Evolutionary conservation across 176 grass and related monocot species (phyloP).

Genomic region (Eragrostis curvula): DNA sequence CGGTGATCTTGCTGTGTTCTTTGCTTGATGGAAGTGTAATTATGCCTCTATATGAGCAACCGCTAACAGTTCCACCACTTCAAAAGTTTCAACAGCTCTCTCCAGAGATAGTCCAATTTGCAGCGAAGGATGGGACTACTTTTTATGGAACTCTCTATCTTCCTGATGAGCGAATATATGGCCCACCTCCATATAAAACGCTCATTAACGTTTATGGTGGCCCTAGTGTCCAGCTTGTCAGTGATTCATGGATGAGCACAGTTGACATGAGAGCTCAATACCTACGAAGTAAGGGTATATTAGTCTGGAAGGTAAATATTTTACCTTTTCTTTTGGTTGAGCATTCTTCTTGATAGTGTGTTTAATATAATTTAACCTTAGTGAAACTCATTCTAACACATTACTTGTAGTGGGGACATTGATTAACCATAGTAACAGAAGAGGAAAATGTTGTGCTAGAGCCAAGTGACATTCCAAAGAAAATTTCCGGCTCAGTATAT

Average conservation of each 20-base stretch:
- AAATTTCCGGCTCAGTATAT: neutral
- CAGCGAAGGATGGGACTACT: constrained; percentile 74
- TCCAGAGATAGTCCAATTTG: constrained; percentile 86
- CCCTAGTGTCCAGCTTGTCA: constrained; percentile 87
- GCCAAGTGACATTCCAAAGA: constrained; percentile 16
- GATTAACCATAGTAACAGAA: constrained; percentile 10
- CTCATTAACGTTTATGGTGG: constrained; percentile 91
- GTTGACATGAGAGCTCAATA: constrained; percentile 99
- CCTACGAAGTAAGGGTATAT: constrained; percentile 86
- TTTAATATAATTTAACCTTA: constrained; percentile 5
- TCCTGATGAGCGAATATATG: constrained; percentile 87
- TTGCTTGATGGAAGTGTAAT: constrained; percentile 89
- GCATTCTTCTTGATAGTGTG: neutral
- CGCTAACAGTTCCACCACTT: constrained; percentile 59
- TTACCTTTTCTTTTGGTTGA: constrained; percentile 1
- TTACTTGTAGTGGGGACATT: neutral
- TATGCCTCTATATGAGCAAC: constrained; percentile 85
- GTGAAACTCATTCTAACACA: neutral
- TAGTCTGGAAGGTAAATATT: constrained; percentile 97
- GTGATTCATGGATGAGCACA: constrained; percentile 92
- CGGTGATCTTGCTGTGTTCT: constrained; percentile 78
- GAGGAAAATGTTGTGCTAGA: neutral
- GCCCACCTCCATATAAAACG: constrained; percentile 91
- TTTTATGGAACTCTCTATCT: constrained; percentile 89
- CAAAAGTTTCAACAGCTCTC: constrained; percentile 74